Base-by-base conservation (phyloP, 768 basidiomycete species). In the Kwoniella heveanensis region DNA sequence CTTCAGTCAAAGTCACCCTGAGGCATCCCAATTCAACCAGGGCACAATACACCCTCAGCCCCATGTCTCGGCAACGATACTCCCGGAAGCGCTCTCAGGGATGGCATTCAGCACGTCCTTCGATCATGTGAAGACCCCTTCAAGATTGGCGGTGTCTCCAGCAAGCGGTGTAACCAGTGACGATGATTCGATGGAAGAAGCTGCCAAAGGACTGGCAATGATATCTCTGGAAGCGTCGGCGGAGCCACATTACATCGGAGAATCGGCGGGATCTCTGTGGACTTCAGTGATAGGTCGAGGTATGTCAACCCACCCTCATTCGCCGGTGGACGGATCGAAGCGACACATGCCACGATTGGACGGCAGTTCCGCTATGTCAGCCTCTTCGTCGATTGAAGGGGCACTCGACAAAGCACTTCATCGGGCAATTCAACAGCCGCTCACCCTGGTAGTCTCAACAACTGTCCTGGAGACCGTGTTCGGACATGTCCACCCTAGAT, bases 81-180 rank as follows among this genome's bases (percentile, higher is more conserved):
- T 3, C 10, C 39, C 39, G 10, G 39, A 44, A 19, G 17, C 39
- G 8, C 10, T 9, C 13, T 36, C 32, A 17, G 17, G 3, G 10
- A 8, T 3, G 19, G 39, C 8, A 19, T 3, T 17, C 3, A 44
- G 9, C 4, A 10, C 39, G 9, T 90, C 92, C 75, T 96, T 90
- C 24, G 86, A 90, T 26, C 48, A 5, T 2, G 22, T 22, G 25
- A 49, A 49, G 10, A 19, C 21, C 5, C 19, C 17, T 22, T 24
- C 26, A 8, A 24, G 46, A 30, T 32, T 25, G 30, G 44, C 57
- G 22, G 48, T 48, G 5, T 58, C 47, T 5, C 48, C 57, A 1
- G 30, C 21, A 5, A 58, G 57, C 24, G 27, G 27, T 3, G 44
- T 47, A 8, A 52, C 39, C 17, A 57, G 61, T 17, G 61, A 62